phyloP scores from a whole-genome alignment of 2,329 filamentous ascomycete genomes.

The Xylariomycetidae sp. region DNA sequence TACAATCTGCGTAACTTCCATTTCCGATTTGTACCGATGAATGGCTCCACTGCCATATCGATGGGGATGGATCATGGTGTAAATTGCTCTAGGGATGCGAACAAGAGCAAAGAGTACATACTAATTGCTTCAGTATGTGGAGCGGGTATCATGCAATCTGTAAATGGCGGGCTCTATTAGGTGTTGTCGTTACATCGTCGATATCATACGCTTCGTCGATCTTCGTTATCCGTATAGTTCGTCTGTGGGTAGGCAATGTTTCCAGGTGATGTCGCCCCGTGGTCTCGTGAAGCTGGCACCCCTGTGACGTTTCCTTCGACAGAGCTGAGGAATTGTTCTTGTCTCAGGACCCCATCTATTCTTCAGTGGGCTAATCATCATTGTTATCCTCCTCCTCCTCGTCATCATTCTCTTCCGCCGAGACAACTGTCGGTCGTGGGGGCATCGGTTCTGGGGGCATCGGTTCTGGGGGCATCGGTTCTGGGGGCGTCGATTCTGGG shows the following conservation, averaged over 20 bases:
- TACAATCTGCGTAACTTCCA: too few relatives aligned
- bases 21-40: too few relatives aligned
- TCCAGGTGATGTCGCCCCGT: too few relatives aligned
- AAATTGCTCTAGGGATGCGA: not conserved
- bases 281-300: too few relatives aligned
- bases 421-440: slow-evolving; percentile 6
- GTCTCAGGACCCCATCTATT: not conserved
- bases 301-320: too few relatives aligned
- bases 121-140: not conserved
- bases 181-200: slow-evolving; percentile 4
- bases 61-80: too few relatives aligned
- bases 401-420: slow-evolving; percentile 7
- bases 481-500: not conserved
- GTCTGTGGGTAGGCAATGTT: not conserved
- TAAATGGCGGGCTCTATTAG: slow-evolving; percentile 2
- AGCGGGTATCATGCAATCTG: slow-evolving; percentile 14
- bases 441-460: not conserved
- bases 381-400: slow-evolving; percentile 1
- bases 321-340: not conserved
- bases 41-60: too few relatives aligned
- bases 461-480: not conserved
- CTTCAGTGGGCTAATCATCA: slow-evolving; percentile 5
- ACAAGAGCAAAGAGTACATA: not conserved
- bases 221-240: slow-evolving; percentile 1
- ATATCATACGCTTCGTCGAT: not conserved